Conservation (phyloP, 495 filamentous ascomycete species). For the Aspergillus wentii region DNA sequence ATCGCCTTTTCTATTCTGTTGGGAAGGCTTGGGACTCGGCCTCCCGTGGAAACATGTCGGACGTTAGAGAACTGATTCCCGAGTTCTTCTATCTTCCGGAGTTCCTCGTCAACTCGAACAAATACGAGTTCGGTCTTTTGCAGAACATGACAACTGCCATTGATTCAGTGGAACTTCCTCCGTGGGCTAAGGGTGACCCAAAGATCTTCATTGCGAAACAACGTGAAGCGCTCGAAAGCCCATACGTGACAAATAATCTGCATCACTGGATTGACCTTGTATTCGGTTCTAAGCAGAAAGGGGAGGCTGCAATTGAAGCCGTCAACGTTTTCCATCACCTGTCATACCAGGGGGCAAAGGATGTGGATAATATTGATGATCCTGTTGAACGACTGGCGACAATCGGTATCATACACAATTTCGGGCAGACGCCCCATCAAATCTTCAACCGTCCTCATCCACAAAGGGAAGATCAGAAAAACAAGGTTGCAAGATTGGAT, state of each 20-base stretch:
- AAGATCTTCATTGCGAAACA: conserved; percentile 95
- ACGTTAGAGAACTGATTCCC: conserved; percentile 89
- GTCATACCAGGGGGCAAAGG: conserved; percentile 88
- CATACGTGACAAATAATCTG: conserved; percentile 83
- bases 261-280: conserved; percentile 96
- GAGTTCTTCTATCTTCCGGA: conserved; percentile 97
- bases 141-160: conserved; percentile 76
- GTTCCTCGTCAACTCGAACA: conserved; percentile 85
- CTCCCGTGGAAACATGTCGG: conserved; percentile 82
- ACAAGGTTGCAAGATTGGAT: conserved; percentile 67
- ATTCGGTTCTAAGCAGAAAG: conserved; percentile 92
- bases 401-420: conserved; percentile 96
- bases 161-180: conserved; percentile 79
- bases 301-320: conserved; percentile 85
- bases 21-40: conserved; percentile 88
- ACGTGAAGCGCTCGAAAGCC: conserved; percentile 88
- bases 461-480: conserved; percentile 56
- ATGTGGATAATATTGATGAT: conserved; percentile 88
- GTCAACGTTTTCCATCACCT: conserved; percentile 95
- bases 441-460: conserved; percentile 81
- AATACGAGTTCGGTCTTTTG: conserved; percentile 84
- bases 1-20: conserved; percentile 91
- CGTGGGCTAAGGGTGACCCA: conserved; percentile 95
- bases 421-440: conserved; percentile 95
- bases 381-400: conserved; percentile 77